phyloP scores from a whole-genome alignment of 2,329 filamentous ascomycete genomes.

The Cercospora zeina region DNA sequence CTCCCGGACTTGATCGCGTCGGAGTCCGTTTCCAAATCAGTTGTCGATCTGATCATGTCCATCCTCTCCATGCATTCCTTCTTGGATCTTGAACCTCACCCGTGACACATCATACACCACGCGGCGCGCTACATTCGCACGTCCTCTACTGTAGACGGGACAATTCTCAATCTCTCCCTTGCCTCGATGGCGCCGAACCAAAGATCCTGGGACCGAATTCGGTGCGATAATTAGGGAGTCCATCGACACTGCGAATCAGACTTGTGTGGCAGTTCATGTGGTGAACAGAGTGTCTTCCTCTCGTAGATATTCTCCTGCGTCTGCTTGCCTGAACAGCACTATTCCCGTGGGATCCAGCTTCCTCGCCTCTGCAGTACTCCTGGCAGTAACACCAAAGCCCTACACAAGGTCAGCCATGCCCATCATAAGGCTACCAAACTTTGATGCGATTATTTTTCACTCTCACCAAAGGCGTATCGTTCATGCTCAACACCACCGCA shows the following conservation, averaged over 20 bases:
- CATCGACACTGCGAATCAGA: neutral
- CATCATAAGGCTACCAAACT: too few relatives aligned
- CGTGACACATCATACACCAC: neutral
- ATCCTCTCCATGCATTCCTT: neutral
- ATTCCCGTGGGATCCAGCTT: conserved; percentile 87
- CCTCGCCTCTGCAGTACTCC: conserved; percentile 78
- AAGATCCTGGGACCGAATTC: neutral
- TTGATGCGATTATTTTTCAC: neutral
- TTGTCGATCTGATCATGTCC: neutral
- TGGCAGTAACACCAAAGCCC: conserved; percentile 89
- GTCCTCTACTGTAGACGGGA: neutral
- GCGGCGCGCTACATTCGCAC: neutral
- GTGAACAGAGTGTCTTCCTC: conserved; percentile 70
- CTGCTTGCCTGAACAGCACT: conserved; percentile 85
- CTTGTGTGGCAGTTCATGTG: conserved; percentile 42
- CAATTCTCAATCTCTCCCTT: neutral
- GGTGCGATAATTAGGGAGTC: neutral
- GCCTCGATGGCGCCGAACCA: neutral
- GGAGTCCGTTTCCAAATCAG: neutral
- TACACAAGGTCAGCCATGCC: conserved; percentile 43
- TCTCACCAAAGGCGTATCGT: conserved; percentile 73
- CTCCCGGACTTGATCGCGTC: neutral
- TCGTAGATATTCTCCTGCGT: conserved; percentile 91
- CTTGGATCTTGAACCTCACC: neutral
- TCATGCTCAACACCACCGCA: conserved; percentile 86